A percentile compares a stretch with the other conserved stretches of the same genome.
Conservation (phyloP, 495 filamentous ascomycete genomes). For the Penicillium simplicissimum region DNA sequence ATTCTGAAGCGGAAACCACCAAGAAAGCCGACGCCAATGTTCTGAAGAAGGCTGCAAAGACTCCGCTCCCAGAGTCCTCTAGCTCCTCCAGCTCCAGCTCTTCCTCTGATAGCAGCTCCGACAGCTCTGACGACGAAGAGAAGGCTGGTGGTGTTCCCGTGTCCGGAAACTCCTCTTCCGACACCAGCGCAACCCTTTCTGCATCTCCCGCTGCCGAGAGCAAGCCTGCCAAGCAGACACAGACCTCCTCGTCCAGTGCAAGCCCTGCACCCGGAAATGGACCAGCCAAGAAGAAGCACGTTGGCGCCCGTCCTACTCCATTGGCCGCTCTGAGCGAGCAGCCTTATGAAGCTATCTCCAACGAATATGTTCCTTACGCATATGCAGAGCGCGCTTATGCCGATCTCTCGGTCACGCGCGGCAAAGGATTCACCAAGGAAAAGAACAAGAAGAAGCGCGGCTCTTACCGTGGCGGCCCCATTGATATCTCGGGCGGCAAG, state of each 20-base stretch:
- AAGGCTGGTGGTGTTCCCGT: slow-evolving; percentile 20
- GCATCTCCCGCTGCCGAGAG: slow-evolving; percentile 32
- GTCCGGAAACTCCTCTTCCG: slow-evolving; percentile 24
- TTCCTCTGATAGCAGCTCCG: slow-evolving; percentile 26
- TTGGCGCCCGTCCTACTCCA: slow-evolving; percentile 46
- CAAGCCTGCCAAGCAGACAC: slow-evolving; percentile 33
- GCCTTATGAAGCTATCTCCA: slow-evolving; percentile 54
- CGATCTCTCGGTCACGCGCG: slow-evolving; percentile 85
- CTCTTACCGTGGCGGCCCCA: slow-evolving; percentile 78
- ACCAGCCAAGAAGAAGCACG: slow-evolving; percentile 52
- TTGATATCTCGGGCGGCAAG: slow-evolving; percentile 67
- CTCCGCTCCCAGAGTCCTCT: slow-evolving; percentile 51
- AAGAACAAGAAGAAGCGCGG: slow-evolving; percentile 96
- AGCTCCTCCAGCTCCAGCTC: slow-evolving; percentile 28
- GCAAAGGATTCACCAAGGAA: slow-evolving; percentile 98
- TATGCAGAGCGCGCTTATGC: slow-evolving; percentile 86
- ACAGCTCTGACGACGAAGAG: slow-evolving; percentile 29
- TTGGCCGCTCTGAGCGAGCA: slow-evolving; percentile 48
- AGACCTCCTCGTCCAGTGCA: slow-evolving; percentile 37
- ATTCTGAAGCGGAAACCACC: slow-evolving; percentile 33
- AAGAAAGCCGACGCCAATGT: slow-evolving; percentile 39
- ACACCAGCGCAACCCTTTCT: slow-evolving; percentile 36
- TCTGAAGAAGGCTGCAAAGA: slow-evolving; percentile 53
- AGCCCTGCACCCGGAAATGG: slow-evolving; percentile 50
- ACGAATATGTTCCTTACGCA: slow-evolving; percentile 77